A percentile compares a stretch with the other conserved stretches of the same genome.
Conservation (phyloP, 768 basidiomycete genomes). For the Mycena amicta region DNA sequence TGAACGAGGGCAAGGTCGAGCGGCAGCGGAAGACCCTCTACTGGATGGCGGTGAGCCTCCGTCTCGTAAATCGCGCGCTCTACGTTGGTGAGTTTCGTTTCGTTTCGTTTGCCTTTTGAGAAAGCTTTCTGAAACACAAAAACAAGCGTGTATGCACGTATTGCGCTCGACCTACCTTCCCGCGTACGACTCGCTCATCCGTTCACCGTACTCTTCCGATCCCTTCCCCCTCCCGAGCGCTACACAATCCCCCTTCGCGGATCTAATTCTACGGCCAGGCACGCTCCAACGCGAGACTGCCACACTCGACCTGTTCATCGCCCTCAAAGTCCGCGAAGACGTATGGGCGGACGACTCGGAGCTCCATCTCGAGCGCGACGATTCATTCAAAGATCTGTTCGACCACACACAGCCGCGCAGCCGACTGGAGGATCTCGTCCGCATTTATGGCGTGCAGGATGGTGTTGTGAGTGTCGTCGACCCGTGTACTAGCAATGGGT, state of each 20-base stretch:
- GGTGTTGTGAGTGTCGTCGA: conserved; percentile 40
- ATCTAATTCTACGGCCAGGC: conserved; percentile 31
- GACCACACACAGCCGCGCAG: conserved; percentile 74
- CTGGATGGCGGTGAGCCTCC: conserved; percentile 66
- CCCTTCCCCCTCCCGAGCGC: conserved; percentile 63
- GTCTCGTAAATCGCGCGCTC: conserved; percentile 65
- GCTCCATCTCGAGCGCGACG: conserved; percentile 75
- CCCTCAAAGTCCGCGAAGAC: conserved; percentile 79
- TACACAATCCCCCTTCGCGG: conserved; percentile 26
- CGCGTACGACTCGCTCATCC: conserved; percentile 62
- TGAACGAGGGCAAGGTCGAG: conserved; percentile 46
- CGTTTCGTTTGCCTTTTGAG: not conserved
- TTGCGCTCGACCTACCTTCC: conserved; percentile 76
- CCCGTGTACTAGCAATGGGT: not conserved
- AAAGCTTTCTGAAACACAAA: too few species aligned
- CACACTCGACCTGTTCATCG: conserved; percentile 78
- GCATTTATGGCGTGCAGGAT: conserved; percentile 42
- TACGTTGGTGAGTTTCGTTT: conserved; percentile 57
- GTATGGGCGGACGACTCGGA: conserved; percentile 73
- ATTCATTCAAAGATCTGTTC: conserved; percentile 79
- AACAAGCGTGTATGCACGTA: conserved; percentile 80
- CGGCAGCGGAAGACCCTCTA: conserved; percentile 68
- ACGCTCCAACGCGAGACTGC: conserved; percentile 72
- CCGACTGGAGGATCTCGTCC: conserved; percentile 75
- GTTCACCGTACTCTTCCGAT: conserved; percentile 72